Conservation (phyloP, 768 basidiomycete species). For the Paxillus ammoniavirescens region DNA sequence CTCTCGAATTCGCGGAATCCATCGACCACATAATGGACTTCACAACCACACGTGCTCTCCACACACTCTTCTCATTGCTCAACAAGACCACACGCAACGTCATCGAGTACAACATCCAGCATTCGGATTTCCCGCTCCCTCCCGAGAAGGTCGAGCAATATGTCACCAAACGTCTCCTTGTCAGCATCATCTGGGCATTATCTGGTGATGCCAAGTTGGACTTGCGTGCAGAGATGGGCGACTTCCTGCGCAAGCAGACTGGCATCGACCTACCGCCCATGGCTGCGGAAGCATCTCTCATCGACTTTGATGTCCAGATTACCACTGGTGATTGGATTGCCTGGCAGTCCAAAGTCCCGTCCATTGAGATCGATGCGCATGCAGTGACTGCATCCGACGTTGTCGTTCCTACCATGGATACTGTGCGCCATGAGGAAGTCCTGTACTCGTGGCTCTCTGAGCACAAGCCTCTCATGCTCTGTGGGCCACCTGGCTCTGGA, state of each 20-base stretch:
- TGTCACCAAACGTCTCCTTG: constrained; percentile 82
- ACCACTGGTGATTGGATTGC: constrained; percentile 81
- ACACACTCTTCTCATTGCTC: constrained; percentile 93
- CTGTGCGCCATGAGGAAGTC: constrained; percentile 97
- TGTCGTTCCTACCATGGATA: constrained; percentile 98
- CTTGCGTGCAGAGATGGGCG: constrained; percentile 84
- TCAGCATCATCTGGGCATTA: constrained; percentile 97
- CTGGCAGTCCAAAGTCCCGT: constrained; percentile 91
- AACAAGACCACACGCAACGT: constrained; percentile 95
- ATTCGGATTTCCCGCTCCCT: constrained; percentile 90
- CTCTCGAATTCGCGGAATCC: constrained; percentile 76
- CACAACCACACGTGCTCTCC: constrained; percentile 85
- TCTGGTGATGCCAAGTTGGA: constrained; percentile 95
- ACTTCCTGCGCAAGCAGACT: constrained; percentile 80
- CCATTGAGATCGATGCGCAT: constrained; percentile 96
- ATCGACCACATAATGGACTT: constrained; percentile 99
- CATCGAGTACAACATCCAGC: constrained; percentile 92
- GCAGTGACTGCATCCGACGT: constrained; percentile 94
- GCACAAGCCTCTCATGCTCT: constrained; percentile 97
- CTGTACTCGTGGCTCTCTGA: constrained; percentile 98
- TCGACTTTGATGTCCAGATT: constrained; percentile 95
- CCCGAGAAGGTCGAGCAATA: constrained; percentile 87
- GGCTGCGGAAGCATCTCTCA: constrained; percentile 73
- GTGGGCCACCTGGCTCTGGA: constrained; percentile 98
- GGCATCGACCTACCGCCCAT: constrained; percentile 87